These are phyloP conservation scores for Parastagonospora avenae DNA, from an alignment of 2,329 filamentous ascomycete species.

Conservation along the genomic window DNA sequence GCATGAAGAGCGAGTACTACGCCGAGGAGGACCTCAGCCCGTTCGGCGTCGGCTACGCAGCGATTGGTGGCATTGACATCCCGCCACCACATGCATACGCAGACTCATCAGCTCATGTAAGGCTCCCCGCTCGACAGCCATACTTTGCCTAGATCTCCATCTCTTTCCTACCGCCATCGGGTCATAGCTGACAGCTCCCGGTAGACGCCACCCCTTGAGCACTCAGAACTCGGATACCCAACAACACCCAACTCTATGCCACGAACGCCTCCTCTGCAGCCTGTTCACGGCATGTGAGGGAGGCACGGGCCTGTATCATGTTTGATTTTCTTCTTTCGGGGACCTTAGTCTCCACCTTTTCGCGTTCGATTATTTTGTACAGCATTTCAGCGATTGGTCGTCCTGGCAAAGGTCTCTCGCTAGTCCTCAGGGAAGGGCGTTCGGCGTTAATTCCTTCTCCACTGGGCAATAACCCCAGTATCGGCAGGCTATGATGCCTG, in stretches of 20 bases:
- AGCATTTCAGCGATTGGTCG: conserved; percentile 47
- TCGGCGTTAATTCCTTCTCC: conserved; percentile 26
- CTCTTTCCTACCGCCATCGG: conserved; percentile 36
- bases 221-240: conserved; percentile 60
- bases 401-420: conserved; percentile 38
- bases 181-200: conserved; percentile 44
- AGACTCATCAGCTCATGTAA: conserved; percentile 75
- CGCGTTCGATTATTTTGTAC: conserved; percentile 34
- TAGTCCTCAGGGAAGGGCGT: conserved; percentile 35
- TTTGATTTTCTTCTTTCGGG: conserved; percentile 16
- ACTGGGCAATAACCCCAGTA: conserved; percentile 21
- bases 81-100: conserved; percentile 67
- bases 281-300: conserved; percentile 30
- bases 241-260: conserved; percentile 77
- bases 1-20: conserved; percentile 71
- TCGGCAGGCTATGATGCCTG: conserved; percentile 14
- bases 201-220: conserved; percentile 78
- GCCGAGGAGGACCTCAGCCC: conserved; percentile 65
- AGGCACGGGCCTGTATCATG: conserved; percentile 2
- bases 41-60: conserved; percentile 71
- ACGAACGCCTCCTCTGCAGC: conserved; percentile 63
- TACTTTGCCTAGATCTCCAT: conserved; percentile 42
- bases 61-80: conserved; percentile 68
- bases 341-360: conserved; percentile 30
- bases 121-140: conserved; percentile 55